Evolutionary conservation across 2,329 filamentous ascomycete species (phyloP).

Genomic region (Paecilomyces variotii): DNA sequence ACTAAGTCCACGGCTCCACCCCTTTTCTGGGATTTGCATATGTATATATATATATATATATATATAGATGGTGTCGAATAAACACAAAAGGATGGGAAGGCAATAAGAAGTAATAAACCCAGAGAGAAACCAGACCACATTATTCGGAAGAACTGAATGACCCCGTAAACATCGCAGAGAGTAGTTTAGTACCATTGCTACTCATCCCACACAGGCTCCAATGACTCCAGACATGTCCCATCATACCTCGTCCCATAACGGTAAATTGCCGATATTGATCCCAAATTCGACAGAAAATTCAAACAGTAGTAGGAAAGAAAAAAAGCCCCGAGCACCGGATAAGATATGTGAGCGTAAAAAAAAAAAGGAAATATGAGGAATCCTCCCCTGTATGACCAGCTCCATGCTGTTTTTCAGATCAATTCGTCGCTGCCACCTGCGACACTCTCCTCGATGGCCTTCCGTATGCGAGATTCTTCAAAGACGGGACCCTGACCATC

Average conservation of each 20-base stretch:
- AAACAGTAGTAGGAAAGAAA: not conserved
- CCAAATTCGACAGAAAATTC: not conserved
- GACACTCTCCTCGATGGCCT: conserved; percentile 71
- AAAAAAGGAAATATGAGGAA: too few species aligned
- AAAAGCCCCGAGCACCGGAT: not conserved
- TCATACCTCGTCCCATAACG: not conserved
- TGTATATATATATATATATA: too few species aligned
- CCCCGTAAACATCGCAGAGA: not conserved
- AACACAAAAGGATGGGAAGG: too few species aligned
- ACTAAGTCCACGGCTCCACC: too few species aligned
- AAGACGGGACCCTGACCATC: conserved; percentile 87
- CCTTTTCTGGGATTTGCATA: too few species aligned
- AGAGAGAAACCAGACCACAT: not conserved
- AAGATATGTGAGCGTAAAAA: not conserved
- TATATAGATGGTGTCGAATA: too few species aligned
- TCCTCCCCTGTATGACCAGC: not conserved
- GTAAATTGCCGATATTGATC: not conserved
- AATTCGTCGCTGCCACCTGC: conserved; percentile 72
- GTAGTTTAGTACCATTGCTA: not conserved
- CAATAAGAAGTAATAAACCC: not conserved
- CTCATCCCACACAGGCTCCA: not conserved
- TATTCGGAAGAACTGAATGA: not conserved
- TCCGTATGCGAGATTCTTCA: conserved; percentile 63
- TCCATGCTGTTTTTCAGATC: conserved; percentile 38
- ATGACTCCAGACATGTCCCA: not conserved